Base-by-base conservation (phyloP, 2,329 filamentous ascomycete species). In the Fusarium incarnatum region DNA sequence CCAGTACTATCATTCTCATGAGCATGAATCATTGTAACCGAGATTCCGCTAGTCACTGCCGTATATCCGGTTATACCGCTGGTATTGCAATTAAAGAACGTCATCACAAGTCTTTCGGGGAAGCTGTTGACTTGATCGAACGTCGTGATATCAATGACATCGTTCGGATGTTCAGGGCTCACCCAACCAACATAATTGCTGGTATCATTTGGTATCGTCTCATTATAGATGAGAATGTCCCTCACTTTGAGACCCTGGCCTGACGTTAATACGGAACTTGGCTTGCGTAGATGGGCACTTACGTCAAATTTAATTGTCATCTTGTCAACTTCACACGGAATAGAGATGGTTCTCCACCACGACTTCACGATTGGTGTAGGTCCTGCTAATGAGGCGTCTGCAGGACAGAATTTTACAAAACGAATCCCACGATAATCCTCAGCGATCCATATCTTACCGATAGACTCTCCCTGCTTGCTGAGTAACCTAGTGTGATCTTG, bases 371-470 rank as follows among this genome's bases (percentile, higher is more conserved):
- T 60, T 12, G 67, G 67, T n/a, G 48, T 40, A 56, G 53, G 56
- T 44, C 48, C 60, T 47, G 23, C 22, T 16, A 68, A 25, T 8
- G 15, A 27, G 13, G 41, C 32, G 32, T 54, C 46, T 49, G 48
- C 49, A 34, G 49, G n/a, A 41, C 45, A 56, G 23, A 68, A 48
- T 9, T 46, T 56, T 4, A 70, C 42, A 49, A 1, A 48, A 3
- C 64, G 60, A 6, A 70, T 65, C n/a, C 64, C 67, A n/a, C 67
- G 60, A 41, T 50, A 15, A 27, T 68, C 46, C 59, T 70, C 64
- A 40, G 67, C 53, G n/a, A 65, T 62, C 46, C 56, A 65, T 23
- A 65, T 70, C 49, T 65, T 68, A 1, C 22, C n/a, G 3, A 59
- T 28, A 37, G 41, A 2, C 15, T 52, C 20, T 6, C 27, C 53